Evolutionary conservation across 805 yeast genomes (phyloP).

Genomic region (Candida succiphila): DNA sequence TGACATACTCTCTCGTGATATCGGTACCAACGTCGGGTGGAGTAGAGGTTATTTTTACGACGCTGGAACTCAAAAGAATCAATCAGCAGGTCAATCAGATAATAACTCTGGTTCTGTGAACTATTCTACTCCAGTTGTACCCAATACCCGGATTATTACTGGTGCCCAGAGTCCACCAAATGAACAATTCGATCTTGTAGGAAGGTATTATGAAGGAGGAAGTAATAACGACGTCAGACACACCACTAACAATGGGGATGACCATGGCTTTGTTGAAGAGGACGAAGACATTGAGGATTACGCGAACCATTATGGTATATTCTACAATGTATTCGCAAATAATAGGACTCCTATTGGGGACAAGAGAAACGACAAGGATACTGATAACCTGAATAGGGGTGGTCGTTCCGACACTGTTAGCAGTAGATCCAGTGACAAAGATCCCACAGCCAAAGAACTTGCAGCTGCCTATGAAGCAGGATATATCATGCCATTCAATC

Average conservation of each 20-base stretch:
- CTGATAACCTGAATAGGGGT: background rate
- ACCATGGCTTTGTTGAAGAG: too few relatives aligned
- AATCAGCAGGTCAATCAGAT: background rate
- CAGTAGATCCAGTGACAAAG: background rate
- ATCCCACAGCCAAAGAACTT: background rate
- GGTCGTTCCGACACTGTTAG: background rate
- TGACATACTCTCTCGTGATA: conserved; percentile 3
- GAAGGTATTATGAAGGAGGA: too few relatives aligned
- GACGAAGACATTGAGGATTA: conserved; percentile 21
- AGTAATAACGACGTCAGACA: conserved; percentile 13
- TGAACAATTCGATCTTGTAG: too few relatives aligned
- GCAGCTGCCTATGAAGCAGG: conserved; percentile 7
- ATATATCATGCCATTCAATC: conserved; percentile 19
- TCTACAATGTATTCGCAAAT: conserved; percentile 19
- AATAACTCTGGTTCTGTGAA: background rate
- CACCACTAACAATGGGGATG: too few relatives aligned
- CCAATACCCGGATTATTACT: conserved; percentile 2
- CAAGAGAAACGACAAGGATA: background rate
- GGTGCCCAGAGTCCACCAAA: conserved; percentile 1
- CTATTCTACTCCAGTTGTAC: background rate
- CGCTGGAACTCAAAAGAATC: background rate
- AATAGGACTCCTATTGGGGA: conserved; percentile 1
- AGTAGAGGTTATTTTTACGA: too few relatives aligned
- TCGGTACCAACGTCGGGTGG: too few relatives aligned
- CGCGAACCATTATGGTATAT: conserved; percentile 25